phyloP scores from a whole-genome alignment of 1,284 basidiomycete species.

The Malassezia caprae region DNA sequence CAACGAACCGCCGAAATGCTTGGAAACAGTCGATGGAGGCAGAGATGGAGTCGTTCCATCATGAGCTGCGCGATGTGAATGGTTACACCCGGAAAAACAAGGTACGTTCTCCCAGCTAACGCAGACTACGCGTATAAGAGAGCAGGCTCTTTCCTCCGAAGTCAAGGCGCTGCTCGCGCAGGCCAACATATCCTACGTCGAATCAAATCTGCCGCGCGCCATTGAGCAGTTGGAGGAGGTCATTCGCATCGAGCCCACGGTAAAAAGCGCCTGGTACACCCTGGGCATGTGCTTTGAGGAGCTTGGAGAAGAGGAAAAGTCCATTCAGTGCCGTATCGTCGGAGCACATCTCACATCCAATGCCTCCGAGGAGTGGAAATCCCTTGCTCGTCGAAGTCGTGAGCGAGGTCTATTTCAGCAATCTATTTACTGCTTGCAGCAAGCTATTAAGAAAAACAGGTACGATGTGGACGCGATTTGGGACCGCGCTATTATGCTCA shows the following conservation, averaged over 20 bases:
- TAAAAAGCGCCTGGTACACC: conserved; percentile 72
- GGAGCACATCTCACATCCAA: conserved; percentile 69
- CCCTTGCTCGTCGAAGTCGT: conserved; percentile 56
- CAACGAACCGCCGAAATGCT: background rate
- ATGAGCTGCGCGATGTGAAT: conserved; percentile 33
- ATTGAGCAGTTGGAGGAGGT: conserved; percentile 78
- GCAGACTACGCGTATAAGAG: conserved; percentile 16
- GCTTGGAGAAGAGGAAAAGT: conserved; percentile 51
- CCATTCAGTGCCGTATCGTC: conserved; percentile 75
- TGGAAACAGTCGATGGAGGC: conserved; percentile 37
- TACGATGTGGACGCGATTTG: conserved; percentile 74
- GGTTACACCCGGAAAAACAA: conserved; percentile 27
- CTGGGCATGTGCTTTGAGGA: conserved; percentile 55
- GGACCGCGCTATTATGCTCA: conserved; percentile 76
- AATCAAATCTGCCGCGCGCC: conserved; percentile 60
- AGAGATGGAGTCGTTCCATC: conserved; percentile 36
- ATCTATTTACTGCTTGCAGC: conserved; percentile 80
- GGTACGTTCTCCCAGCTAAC: conserved; percentile 15
- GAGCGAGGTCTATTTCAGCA: conserved; percentile 66
- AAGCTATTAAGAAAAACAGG: conserved; percentile 68
- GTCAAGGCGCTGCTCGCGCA: conserved; percentile 70
- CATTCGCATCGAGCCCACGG: conserved; percentile 81
- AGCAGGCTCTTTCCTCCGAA: conserved; percentile 60
- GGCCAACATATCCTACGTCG: conserved; percentile 77
- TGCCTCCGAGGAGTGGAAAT: conserved; percentile 77